Base-by-base conservation (phyloP, 2,329 filamentous ascomycete species). In the Aspergillus fumigatus region DNA sequence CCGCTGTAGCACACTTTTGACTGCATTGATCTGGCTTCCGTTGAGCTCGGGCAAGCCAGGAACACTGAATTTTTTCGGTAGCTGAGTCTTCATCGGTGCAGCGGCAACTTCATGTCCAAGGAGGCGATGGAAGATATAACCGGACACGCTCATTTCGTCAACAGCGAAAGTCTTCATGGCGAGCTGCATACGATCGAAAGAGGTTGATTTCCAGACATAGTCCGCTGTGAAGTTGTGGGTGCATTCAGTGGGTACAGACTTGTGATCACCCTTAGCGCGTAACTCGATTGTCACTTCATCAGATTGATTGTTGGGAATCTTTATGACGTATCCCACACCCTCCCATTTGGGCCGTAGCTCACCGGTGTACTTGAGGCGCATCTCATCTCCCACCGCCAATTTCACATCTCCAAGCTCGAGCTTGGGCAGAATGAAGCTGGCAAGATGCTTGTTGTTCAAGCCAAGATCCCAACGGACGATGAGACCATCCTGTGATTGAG, bases 101-200 rank as follows among this genome's bases (percentile, higher is more conserved):
- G 93, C 87, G 27, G 92, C 91, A 57, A 97, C 94, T 71, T 97
- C 93, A 69, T 97, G 92, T 53, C 94, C 94, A 32, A 99, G 85
- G 23, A 99, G 83, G 63, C 94, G 94, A 73, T 99, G 94, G 79
- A 97, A 99, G 62, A 99, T 96, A 76, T 97, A 99, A 40, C 94
- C 94, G 23, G 94, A 97, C 47, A 99, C 93, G 69, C 92, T 97
- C 88, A 96, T 90, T 75, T 99, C 94, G 66, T 99, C 93, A 48
- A 97, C 87, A 5, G 94, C 94, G 71, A 99, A 99, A 0, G 91
- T 97, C 81, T 97, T 97, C 93, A 99, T 97, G 54, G 94, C 95
- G 63, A 92, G 86, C 74, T 99, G 94, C 94, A 99, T 99, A 61
- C 94, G 92, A 70, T 99, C 94, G 72, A 99, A 99, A 0, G 93